Evolutionary conservation across 345 rosid genomes (phyloP).

Genomic region (Syzygium oleosum): DNA sequence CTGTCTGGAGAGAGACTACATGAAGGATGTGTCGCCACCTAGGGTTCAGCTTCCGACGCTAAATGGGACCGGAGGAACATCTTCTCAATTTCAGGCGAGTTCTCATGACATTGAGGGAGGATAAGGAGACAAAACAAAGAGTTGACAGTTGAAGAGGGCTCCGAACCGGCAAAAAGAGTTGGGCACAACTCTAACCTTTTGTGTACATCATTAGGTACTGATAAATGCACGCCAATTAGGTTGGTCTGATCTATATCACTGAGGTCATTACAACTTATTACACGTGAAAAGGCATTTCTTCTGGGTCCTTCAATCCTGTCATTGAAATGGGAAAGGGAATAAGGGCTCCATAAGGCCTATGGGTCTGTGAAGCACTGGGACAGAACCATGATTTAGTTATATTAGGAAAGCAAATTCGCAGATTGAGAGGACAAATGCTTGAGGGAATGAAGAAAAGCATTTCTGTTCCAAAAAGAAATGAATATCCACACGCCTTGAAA

Average conservation of each 20-base stretch:
- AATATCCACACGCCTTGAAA: neutral
- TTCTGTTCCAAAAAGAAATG: neutral
- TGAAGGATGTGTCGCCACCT: constrained; percentile 10
- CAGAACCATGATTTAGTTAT: neutral
- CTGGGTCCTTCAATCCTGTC: neutral
- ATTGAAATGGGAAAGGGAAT: neutral
- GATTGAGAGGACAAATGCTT: neutral
- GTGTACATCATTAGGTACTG: neutral
- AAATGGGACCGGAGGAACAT: constrained; percentile 26
- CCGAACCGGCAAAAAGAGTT: neutral
- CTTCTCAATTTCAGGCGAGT: constrained; percentile 3
- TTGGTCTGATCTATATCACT: neutral
- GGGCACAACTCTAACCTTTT: neutral
- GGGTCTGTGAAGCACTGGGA: neutral
- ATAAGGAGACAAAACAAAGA: neutral
- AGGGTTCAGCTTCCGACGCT: constrained; percentile 60
- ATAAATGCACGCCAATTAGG: neutral
- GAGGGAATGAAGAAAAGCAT: neutral
- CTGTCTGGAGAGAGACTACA: constrained; percentile 17
- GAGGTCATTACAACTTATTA: neutral
- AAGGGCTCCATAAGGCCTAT: neutral
- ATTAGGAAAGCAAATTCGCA: neutral
- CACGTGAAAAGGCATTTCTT: neutral
- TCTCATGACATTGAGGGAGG: neutral
- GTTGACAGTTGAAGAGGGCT: neutral